Percentiles rank a stretch among this genome's conserved stretches.
Conservation (phyloP, 352 stramenopile species). For the Phytopythium sindhum region DNA sequence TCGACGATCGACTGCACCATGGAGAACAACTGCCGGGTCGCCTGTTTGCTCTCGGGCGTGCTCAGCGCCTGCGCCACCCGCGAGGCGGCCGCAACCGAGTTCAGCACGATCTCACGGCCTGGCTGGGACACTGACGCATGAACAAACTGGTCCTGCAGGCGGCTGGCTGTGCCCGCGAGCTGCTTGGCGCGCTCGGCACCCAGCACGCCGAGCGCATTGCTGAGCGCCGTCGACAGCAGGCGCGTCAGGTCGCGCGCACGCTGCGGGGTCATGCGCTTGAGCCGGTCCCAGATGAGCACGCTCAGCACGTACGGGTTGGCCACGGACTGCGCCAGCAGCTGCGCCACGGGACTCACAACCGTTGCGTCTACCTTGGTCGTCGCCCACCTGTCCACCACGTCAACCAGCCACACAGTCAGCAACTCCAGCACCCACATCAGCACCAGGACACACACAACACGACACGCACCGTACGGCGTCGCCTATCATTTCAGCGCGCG, state of each 20-base stretch:
- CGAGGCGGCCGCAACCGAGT: slow-evolving; percentile 53
- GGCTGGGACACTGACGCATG: slow-evolving; percentile 40
- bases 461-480: slow-evolving; percentile 37
- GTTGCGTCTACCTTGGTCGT: slow-evolving; percentile 51
- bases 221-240: slow-evolving; percentile 47
- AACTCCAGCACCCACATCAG: too few relatives aligned
- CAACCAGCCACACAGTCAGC: too few relatives aligned
- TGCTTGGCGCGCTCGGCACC: slow-evolving; percentile 41
- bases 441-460: not conserved
- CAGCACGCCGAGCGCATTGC: slow-evolving; percentile 55
- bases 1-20: slow-evolving; percentile 70
- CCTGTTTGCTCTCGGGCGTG: slow-evolving; percentile 65
- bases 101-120: slow-evolving; percentile 61
- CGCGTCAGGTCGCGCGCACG: slow-evolving; percentile 67
- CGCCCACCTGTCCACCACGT: slow-evolving; percentile 47
- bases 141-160: slow-evolving; percentile 51
- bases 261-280: slow-evolving; percentile 75
- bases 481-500: slow-evolving; percentile 31
- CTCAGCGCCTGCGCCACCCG: slow-evolving; percentile 71
- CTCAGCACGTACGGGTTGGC: slow-evolving; percentile 74
- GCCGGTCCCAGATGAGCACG: slow-evolving; percentile 62
- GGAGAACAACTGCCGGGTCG: slow-evolving; percentile 54
- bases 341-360: slow-evolving; percentile 55
- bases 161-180: slow-evolving; percentile 30
- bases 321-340: slow-evolving; percentile 57